A percentile compares a stretch with the other conserved stretches of the same genome.
Conservation (phyloP, 192 early-diverging fungal genomes). For the Coemansia sp. region DNA sequence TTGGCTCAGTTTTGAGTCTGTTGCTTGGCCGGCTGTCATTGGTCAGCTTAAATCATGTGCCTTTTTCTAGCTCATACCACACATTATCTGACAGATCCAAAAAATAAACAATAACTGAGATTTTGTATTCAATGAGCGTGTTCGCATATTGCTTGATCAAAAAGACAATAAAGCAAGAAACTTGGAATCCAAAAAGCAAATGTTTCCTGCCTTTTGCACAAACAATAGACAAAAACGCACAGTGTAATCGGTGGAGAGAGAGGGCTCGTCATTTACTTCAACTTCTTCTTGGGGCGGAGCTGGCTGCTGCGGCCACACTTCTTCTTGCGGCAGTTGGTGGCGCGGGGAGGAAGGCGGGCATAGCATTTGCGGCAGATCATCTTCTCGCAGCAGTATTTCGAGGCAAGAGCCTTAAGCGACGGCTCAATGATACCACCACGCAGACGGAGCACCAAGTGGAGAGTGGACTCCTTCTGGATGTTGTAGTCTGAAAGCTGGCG, state of each 20-base stretch:
- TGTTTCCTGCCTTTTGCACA: not conserved
- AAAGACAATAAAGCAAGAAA: conserved; percentile 10
- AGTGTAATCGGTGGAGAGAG: not conserved
- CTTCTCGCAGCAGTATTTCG: conserved; percentile 99
- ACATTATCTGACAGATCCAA: not conserved
- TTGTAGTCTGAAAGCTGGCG: conserved; percentile 98
- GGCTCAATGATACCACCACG: conserved; percentile 99
- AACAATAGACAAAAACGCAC: conserved; percentile 18
- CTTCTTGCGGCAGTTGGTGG: conserved; percentile 99
- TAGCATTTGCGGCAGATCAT: conserved; percentile 99
- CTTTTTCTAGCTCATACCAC: not conserved
- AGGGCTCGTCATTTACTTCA: conserved; percentile 66
- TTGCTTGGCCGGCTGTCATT: conserved; percentile 9
- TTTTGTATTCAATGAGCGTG: conserved; percentile 2
- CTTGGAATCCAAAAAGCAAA: conserved; percentile 7
- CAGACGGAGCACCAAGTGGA: conserved; percentile 94
- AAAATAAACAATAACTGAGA: not conserved
- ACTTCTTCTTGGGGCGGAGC: conserved; percentile 99
- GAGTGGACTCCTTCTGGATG: conserved; percentile 99
- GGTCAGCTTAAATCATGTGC: conserved; percentile 40
- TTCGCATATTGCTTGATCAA: conserved; percentile 1
- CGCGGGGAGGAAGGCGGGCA: conserved; percentile 97
- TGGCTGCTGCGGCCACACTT: conserved; percentile 99
- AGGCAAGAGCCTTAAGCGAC: conserved; percentile 95
- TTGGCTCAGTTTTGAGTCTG: no score